Evolutionary conservation across 176 grass and related monocot genomes (phyloP).

Genomic region (Zoysia pacifica): DNA sequence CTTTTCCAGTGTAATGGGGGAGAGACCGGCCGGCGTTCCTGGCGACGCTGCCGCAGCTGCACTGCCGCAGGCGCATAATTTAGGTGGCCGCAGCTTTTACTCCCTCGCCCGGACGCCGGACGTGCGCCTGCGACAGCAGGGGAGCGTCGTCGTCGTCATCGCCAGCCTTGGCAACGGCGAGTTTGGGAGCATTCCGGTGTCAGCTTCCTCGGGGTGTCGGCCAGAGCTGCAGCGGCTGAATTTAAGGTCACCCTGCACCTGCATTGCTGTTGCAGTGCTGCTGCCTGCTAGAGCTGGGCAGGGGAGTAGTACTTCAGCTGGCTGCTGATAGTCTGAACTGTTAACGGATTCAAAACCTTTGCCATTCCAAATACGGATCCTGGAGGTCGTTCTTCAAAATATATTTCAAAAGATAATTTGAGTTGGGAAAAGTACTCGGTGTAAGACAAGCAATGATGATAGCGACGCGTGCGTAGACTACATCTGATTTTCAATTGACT

Average conservation of each 20-base stretch:
- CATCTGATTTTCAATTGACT: background rate
- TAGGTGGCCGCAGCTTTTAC: constrained; percentile 24
- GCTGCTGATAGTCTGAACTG: background rate
- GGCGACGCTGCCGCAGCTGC: background rate
- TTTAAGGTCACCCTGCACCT: constrained; percentile 11
- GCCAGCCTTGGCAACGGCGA: constrained; percentile 32
- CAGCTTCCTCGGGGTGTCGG: constrained; percentile 29
- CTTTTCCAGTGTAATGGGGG: background rate
- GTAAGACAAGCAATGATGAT: too few species aligned
- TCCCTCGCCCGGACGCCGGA: background rate
- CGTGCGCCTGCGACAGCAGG: background rate
- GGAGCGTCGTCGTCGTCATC: background rate
- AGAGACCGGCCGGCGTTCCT: background rate
- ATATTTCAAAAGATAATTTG: too few species aligned
- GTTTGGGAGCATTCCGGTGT: constrained; percentile 37
- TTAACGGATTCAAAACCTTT: constrained; percentile 1
- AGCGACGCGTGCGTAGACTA: background rate
- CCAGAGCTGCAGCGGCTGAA: constrained; percentile 1
- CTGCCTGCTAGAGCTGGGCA: background rate
- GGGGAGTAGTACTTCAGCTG: background rate
- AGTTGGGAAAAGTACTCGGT: too few species aligned
- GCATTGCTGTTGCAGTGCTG: background rate
- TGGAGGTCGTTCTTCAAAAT: too few species aligned
- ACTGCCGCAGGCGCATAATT: constrained; percentile 21
- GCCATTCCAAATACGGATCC: constrained; percentile 17